A percentile compares a stretch with the other conserved stretches of the same genome.
These are phyloP conservation scores for Phytophthora niederhauseri DNA, from an alignment of 352 stramenopile species.

Conservation along the genomic window DNA sequence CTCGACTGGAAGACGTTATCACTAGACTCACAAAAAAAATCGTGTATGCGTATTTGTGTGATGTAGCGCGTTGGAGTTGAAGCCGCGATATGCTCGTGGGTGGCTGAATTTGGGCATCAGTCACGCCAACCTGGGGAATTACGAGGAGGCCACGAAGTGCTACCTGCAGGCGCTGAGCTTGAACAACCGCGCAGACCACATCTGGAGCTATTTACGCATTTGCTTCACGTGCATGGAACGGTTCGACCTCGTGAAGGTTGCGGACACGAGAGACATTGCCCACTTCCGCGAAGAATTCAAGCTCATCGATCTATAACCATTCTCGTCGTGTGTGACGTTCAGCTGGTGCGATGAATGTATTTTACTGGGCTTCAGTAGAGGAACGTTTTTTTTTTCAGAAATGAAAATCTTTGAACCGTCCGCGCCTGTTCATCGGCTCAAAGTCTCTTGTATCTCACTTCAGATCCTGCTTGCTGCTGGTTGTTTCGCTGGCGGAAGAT, in stretches of 20 bases:
- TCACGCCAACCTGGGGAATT: conserved; percentile 96
- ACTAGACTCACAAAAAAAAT: not conserved
- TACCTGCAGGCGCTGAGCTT: conserved; percentile 97
- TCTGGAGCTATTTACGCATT: conserved; percentile 99
- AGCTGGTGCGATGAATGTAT: conserved; percentile 23
- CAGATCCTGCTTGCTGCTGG: conserved; percentile 7
- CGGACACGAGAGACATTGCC: conserved; percentile 82
- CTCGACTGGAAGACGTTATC: not conserved
- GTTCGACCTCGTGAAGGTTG: conserved; percentile 96
- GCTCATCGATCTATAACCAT: conserved; percentile 70
- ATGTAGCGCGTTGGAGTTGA: conserved; percentile 92
- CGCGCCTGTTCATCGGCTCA: conserved; percentile 24
- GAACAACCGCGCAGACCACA: conserved; percentile 96
- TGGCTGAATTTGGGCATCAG: conserved; percentile 99
- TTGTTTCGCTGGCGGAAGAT: conserved; percentile 25
- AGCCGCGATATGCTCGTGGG: conserved; percentile 96
- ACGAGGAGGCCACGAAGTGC: conserved; percentile 95
- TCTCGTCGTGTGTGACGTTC: conserved; percentile 4
- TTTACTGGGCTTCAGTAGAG: conserved; percentile 35
- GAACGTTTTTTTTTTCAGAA: conserved; percentile 14
- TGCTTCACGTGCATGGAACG: conserved; percentile 97
- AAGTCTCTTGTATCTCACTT: conserved; percentile 7
- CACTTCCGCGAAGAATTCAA: conserved; percentile 88
- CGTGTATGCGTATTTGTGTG: conserved; percentile 12
- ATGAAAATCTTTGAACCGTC: conserved; percentile 36